Percentiles rank a stretch among this genome's conserved stretches.
Evolutionary conservation across 805 yeast species (phyloP).

Genomic region (Starmerella riodocensis): DNA sequence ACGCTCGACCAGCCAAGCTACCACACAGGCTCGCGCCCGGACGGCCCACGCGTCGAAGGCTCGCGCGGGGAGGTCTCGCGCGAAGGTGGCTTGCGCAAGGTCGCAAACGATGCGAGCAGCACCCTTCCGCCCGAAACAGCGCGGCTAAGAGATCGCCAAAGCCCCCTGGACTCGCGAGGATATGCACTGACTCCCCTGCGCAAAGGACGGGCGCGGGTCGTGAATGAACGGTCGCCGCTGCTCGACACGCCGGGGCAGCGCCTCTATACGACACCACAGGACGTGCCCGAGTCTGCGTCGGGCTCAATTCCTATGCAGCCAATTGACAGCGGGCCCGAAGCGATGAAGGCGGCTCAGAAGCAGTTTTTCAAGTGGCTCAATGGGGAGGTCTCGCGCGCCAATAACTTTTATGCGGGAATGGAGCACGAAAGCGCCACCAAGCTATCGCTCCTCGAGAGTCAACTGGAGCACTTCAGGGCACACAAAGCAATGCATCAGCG

Average conservation of each 20-base stretch:
- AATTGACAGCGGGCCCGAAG: constrained; percentile 4
- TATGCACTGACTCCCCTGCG: no score
- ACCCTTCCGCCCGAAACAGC: no score
- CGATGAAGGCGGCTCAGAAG: constrained; percentile 27
- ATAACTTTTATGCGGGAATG: constrained; percentile 44
- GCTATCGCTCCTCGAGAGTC: constrained; percentile 51
- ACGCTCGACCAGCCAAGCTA: neutral
- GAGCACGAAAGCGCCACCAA: constrained; percentile 51
- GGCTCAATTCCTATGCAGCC: constrained; percentile 12
- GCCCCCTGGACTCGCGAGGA: no score
- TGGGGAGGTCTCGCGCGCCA: constrained; percentile 44
- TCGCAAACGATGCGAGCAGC: no score
- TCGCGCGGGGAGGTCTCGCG: no score
- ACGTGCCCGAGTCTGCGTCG: neutral
- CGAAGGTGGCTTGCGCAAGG: no score
- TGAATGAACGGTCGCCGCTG: constrained; percentile 22
- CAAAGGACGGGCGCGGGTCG: no score
- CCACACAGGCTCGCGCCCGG: no score
- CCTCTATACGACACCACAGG: constrained; percentile 5
- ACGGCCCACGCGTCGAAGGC: no score
- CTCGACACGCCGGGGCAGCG: constrained; percentile 7
- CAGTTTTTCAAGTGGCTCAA: constrained; percentile 58
- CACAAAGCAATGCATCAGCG: constrained; percentile 25
- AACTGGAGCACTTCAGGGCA: constrained; percentile 42
- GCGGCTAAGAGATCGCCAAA: no score